Evolutionary conservation across 169 alveolate species (phyloP), one percentile per base, ranked within the genome.

Genomic region (Plasmodium coatneyi): DNA sequence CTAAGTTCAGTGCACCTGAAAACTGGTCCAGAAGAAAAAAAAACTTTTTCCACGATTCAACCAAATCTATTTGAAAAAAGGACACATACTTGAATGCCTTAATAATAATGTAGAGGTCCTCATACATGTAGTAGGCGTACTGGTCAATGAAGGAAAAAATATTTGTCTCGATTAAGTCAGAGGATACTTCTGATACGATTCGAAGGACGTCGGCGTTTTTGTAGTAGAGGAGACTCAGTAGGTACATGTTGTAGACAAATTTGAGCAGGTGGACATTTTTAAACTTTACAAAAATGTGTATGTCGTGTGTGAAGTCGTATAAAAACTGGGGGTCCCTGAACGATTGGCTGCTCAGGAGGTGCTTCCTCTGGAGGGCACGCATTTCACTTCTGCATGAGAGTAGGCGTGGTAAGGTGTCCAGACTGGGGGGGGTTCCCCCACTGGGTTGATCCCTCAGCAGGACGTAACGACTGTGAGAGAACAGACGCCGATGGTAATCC

Each of bases 121-220:
- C 93, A 56, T 74, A 78, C 70, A 86, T 12, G 70, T 86, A 86
- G 70, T 86, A 86, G 4, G 82, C 52, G 66, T 86, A 86, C 22
- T 86, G 93, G 43, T 86, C 93, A 22, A 86, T 76, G 41, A 86
- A 86, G 0, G 93, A 76, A 56, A 86, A 86, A 32, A 86, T 86
- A 25, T 86, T 86, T 0, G 93, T 76, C 10, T 86, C 93, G 10
- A 46, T 39, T 36, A 86, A 28, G 16, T 86, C 81, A 30, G 76
- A 34, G 16, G 86, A 52, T 49, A 76, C 39, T 28, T 86, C 93
- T 0, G 86, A 76, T 52, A 78, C 87, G 5, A 86, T 86, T 7
- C 87, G 93, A 10, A 86, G 19, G 3, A 43, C 87, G 54, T 86
- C 87, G 0, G 46, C 52, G 43, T 86, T 86, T 76, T 86, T 76